Base-by-base conservation (phyloP, 306 rosid species). In the Comarum palustre region DNA sequence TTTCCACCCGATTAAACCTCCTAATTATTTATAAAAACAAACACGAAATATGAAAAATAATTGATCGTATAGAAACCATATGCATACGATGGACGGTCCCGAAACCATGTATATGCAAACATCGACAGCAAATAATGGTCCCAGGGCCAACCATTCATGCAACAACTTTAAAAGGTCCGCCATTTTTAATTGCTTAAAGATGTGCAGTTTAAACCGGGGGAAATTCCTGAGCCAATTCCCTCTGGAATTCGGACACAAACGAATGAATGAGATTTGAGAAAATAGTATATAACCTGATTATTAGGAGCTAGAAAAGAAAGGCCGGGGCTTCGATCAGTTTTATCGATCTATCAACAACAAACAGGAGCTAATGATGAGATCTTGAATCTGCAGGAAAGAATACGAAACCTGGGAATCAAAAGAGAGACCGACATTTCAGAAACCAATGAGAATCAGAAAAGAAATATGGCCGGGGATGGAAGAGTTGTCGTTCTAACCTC, bases 211-310 rank as follows among this genome's bases (percentile, higher is more conserved):
- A 36, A 59, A 59, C n/a, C 19, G 20, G 13, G 15, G 38, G 34
- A 31, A 31, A 31, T 31, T 31, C 34, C 34, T 31, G 2, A 31
- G n/a, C n/a, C 25, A 22, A 54, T 54, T 54, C 14, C 2, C 34
- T n/a, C n/a, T n/a, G n/a, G n/a, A n/a, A n/a, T n/a, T n/a, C n/a
- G n/a, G n/a, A n/a, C n/a, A n/a, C n/a, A 7, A 29, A 31, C 41
- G 9, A 55, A 4, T 16, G 66, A 16, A 15, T 27, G 42, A 60
- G 66, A 32, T 16, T 29, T 60, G 6, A 17, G 67, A 9, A 61
- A 32, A 31, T 32, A 24, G 24, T 32, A 29, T 61, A 27, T 61
- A 61, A 81, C 85, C 85, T 69, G 82, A 69, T 11, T 39, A 43
- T 36, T 32, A 32, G 14, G 57, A 59, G 32, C 14, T 61, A 32